phyloP scores from a whole-genome alignment of 306 rosid genomes.

The Citrullus amarus region DNA sequence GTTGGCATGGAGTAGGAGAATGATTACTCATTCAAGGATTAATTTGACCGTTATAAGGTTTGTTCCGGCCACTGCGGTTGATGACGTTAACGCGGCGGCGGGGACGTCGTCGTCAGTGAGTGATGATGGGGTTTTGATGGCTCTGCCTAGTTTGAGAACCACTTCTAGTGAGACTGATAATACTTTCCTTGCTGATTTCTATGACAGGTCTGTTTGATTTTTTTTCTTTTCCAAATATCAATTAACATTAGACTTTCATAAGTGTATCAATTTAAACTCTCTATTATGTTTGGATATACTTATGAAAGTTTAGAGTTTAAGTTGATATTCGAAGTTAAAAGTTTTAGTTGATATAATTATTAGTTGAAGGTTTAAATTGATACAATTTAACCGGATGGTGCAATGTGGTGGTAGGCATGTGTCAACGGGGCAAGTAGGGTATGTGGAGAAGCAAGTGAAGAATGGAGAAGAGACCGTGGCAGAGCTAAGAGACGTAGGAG shows the following conservation, averaged over 20 bases:
- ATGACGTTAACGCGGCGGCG: not conserved
- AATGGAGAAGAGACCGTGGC: constrained; percentile 52
- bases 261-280: no score
- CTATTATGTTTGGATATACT: no score
- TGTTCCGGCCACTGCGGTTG: constrained; percentile 9
- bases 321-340: no score
- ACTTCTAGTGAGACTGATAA: constrained; percentile 41
- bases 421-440: constrained; percentile 63
- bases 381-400: no score
- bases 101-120: not conserved
- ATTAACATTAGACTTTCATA: no score
- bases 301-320: no score
- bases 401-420: constrained; percentile 29
- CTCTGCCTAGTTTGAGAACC: constrained; percentile 34
- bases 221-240: no score
- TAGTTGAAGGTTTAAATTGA: no score
- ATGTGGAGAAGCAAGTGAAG: constrained; percentile 61
- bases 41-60: constrained; percentile 65
- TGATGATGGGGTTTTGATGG: constrained; percentile 46
- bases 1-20: constrained; percentile 68
- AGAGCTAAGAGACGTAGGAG: constrained; percentile 54
- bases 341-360: no score
- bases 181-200: constrained; percentile 62
- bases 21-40: constrained; percentile 35
- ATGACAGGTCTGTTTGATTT: constrained; percentile 26